Conservation (phyloP, 78 protist species). For the Dictyostelium brefeldianum region DNA sequence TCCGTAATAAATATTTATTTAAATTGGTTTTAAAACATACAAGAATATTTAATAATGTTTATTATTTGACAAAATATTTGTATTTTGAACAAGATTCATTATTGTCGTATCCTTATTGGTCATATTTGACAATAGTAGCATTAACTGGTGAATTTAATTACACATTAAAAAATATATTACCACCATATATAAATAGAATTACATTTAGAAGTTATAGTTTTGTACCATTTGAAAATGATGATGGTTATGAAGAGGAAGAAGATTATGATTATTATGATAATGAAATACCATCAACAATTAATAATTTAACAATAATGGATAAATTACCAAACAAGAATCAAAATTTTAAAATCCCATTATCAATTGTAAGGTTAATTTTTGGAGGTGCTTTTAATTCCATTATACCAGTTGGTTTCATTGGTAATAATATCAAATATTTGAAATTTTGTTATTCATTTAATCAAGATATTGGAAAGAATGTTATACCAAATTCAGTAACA, state of each 20-base stretch:
- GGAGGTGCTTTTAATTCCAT: not conserved
- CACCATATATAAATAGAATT: not conserved
- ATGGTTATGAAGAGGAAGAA: not conserved
- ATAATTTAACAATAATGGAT: slow-evolving; percentile 13
- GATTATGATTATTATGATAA: not conserved
- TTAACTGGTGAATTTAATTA: not conserved
- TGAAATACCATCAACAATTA: not conserved
- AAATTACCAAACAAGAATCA: not conserved
- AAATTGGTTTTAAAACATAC: not conserved
- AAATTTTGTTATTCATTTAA: not conserved
- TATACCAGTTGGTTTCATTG: not conserved
- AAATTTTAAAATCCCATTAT: not conserved
- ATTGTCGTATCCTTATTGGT: not conserved
- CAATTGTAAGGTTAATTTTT: not conserved
- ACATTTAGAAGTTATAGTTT: not conserved
- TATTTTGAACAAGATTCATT: slow-evolving; percentile 12
- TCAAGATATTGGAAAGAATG: not conserved
- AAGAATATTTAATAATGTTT: not conserved
- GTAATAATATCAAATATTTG: not conserved
- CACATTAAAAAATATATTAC: not conserved
- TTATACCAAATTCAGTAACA: not conserved
- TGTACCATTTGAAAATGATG: no score
- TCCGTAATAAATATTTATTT: not conserved
- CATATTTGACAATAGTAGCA: not conserved
- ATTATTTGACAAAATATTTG: not conserved